Base-by-base conservation (phyloP, 2,329 filamentous ascomycete species). In the Neurospora crassa region DNA sequence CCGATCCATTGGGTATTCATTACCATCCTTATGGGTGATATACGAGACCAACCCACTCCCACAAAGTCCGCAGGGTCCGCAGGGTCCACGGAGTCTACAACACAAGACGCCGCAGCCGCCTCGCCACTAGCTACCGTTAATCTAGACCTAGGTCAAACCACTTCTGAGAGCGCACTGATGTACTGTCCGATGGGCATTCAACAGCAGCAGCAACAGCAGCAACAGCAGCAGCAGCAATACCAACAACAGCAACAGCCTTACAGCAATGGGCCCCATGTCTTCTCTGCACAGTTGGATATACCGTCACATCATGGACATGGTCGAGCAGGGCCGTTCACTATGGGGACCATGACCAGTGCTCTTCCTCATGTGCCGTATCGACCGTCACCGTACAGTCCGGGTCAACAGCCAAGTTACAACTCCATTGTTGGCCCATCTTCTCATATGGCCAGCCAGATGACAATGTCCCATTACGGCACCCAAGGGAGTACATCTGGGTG, bases 231-330 rank as follows among this genome's bases (percentile, higher is more conserved):
- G 68, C 75, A 47, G 43, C n/a, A 45, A n/a, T 53, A 53, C 24
- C 45, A 53, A 53, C 45, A 53, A 24, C 45, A 24, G 47, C 47
- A 74, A 18, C 79, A 80, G 20, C 76, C 79, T 12, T 78, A 80
- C 73, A 75, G 74, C 20, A 75, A 78, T 20, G 75, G 79, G 4
- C 81, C 82, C 70, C 80, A 83, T 77, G 76, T 80, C 3, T 84
- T 83, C 73, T 78, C 80, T 20, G 76, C 79, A 40, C 84, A 85
- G 70, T 79, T 82, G 74, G 82, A 84, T 70, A 83, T 84, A 80
- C 74, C 78, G 68, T 77, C 79, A 68, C 68, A 74, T 37, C 81
- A 80, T 74, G 78, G 74, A 16, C 74, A 75, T 41, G 71, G 70
- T 29, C 79, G 79, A 53, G 74, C 77, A 41, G 79, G 80, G 5